A percentile compares a stretch with the other conserved stretches of the same genome.
Evolutionary conservation across 1,284 basidiomycete species (phyloP).

Genomic region (Fomitopsis pinicola): DNA sequence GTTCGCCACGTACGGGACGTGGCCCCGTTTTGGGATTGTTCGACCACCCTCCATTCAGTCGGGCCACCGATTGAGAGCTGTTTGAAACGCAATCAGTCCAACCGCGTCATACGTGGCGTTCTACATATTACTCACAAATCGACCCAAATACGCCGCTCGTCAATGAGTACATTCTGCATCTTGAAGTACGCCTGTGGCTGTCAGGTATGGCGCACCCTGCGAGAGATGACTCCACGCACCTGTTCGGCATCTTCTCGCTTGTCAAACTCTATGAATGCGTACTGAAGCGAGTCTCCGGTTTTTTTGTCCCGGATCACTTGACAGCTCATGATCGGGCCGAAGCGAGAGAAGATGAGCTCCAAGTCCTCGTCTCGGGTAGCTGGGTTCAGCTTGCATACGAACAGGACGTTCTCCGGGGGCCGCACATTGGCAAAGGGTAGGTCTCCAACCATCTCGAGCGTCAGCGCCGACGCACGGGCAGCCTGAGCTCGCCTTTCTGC

Average conservation of each 20-base stretch:
- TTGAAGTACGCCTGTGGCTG: constrained; percentile 87
- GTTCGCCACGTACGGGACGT: constrained; percentile 26
- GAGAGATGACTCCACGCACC: constrained; percentile 35
- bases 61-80: constrained; percentile 89
- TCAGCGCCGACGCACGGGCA: constrained; percentile 89
- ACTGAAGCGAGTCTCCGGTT: constrained; percentile 95
- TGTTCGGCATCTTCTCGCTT: constrained; percentile 90
- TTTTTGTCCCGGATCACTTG: constrained; percentile 96
- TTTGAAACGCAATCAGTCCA: neutral
- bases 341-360: constrained; percentile 95
- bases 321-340: constrained; percentile 94
- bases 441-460: constrained; percentile 99
- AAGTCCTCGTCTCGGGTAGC: constrained; percentile 95
- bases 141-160: constrained; percentile 98
- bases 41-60: constrained; percentile 68
- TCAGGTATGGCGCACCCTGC: neutral
- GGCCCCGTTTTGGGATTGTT: constrained; percentile 63
- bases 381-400: constrained; percentile 97
- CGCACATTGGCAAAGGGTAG: constrained; percentile 97
- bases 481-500: constrained; percentile 76
- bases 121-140: constrained; percentile 67
- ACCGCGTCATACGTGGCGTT: constrained; percentile 2
- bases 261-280: constrained; percentile 99
- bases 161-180: constrained; percentile 99
- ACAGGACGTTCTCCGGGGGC: constrained; percentile 97